phyloP scores from a whole-genome alignment of 2,329 filamentous ascomycete species.

The Fusarium sp. region DNA sequence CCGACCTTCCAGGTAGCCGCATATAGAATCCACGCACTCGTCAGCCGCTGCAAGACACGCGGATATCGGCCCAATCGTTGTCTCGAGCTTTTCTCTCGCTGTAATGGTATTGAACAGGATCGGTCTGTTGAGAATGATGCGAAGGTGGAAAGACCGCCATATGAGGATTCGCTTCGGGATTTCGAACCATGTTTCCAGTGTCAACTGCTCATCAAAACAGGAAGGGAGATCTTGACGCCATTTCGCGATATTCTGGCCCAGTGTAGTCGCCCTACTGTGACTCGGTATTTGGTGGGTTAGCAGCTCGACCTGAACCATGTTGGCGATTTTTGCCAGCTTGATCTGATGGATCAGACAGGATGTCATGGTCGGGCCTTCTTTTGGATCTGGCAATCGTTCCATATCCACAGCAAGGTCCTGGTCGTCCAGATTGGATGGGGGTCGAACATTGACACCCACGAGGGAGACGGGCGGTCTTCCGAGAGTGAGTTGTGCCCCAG shows the following conservation, averaged over 20 bases:
- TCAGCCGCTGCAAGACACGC: slow-evolving; percentile 20
- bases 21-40: slow-evolving; percentile 22
- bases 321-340: slow-evolving; percentile 28
- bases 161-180: slow-evolving; percentile 28
- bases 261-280: slow-evolving; percentile 5
- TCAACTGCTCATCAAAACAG: slow-evolving; percentile 11
- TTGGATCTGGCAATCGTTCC: slow-evolving; percentile 13
- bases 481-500: slow-evolving; percentile 29
- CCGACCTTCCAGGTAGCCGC: slow-evolving; percentile 10
- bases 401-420: slow-evolving; percentile 30
- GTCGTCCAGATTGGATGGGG: slow-evolving; percentile 26
- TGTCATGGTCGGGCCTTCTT: slow-evolving; percentile 15
- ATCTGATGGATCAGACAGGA: slow-evolving; percentile 29
- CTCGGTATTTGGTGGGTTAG: slow-evolving; percentile 28
- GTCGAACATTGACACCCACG: slow-evolving; percentile 26
- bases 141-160: slow-evolving; percentile 28
- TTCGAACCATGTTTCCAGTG: slow-evolving; percentile 17
- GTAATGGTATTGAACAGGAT: slow-evolving; percentile 22
- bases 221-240: slow-evolving; percentile 15
- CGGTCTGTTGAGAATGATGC: slow-evolving; percentile 27
- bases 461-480: slow-evolving; percentile 23
- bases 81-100: neutral
- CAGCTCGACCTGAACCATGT: slow-evolving; percentile 28
- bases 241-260: slow-evolving; percentile 11
- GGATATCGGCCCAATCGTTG: neutral